Base-by-base conservation (phyloP, 176 grass and related monocot species). In the Raddia guianensis region DNA sequence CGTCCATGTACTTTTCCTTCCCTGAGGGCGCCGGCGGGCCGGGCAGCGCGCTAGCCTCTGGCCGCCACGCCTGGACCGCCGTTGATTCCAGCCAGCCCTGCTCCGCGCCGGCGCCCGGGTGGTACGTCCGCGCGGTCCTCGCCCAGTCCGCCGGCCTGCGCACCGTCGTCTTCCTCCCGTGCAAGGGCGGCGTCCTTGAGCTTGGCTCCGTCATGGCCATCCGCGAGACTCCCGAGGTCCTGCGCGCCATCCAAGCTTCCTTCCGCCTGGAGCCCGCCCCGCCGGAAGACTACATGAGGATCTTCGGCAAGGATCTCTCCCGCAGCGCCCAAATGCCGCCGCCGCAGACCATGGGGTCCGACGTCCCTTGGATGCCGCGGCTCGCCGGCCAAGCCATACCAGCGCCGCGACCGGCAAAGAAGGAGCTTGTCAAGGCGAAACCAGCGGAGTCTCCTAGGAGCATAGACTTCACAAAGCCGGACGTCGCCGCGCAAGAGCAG, bases 1-100 rank as follows among this genome's bases (percentile, higher is more conserved):
- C 86, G 4, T 98, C 95, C 66, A 98, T 98, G 95, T 98, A 98
- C 86, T 98, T 98, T 66, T 89, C 85, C 2, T 98, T 98, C 67
- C 77, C 83, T 19, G 68, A 50, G 32, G 92, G 83, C 65, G 20
- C 45, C 2, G 90, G 90, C 45, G 92, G 90, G 12, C 92, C 95
- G n/a, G 95, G 95, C 3, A 55, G 55, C 48, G 83, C 86, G 15
- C 68, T 94, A 1, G 77, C 66, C 12, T 75, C 90, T 15, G 77
- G 88, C 19, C 85, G 86, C 70, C 90, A 86, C 80, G 73, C 86
- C 10, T 94, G 92, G 95, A 85, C 89, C 2, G 69, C 88, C 20
- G 85, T 94, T 0, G 81, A 83, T 34, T 66, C 84, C 2, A 21
- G 9, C 49, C 20, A 33, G 0, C 56, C 49, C 5, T 68, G 54